Base-by-base conservation (phyloP, 768 basidiomycete genomes). In the Psilocybe azurescens region DNA sequence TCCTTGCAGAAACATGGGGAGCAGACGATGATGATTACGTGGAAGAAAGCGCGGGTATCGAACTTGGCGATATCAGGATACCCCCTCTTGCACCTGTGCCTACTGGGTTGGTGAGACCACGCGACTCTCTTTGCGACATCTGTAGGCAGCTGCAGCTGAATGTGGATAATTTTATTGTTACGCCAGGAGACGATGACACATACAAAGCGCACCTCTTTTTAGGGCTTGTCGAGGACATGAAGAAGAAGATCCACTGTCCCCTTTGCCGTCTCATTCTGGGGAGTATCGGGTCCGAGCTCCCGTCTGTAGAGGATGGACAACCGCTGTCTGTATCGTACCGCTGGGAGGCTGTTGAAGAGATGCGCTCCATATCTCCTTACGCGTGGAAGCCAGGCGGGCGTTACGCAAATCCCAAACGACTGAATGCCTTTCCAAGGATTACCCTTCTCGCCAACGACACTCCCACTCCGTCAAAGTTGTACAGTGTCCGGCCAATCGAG, bases 381-480 rank as follows among this genome's bases (percentile, higher is more conserved):
- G 39, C 47, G 16, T 39, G 16, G 28, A 56, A 44, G 39, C 36
- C 33, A 36, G 49, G 39, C 6, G 54, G 59, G 11, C n/a, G 59
- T 1, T 50, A 51, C 20, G 47, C 33, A 1, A 48, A 53, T 14
- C 28, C 24, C 1, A 30, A 30, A 9, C 60, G 44, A 14, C 5
- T 56, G 8, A 60, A 57, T 18, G 13, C 49, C 16, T 60, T 53
- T 18, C 63, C 63, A n/a, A 41, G 55, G 30, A 64, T 64, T 8
- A 59, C 58, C 0, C 11, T 64, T 10, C 63, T 64, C 4, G 63
- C 63, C 6, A 64, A 64, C n/a, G 63, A 64, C 30, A 39, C 63
- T 1, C 58, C 63, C 14, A 56, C 53, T 1, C 50, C 56, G 11
- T 54, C 41, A 3, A 60, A 46, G 18, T 7, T 49, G 3, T 52